These are phyloP conservation scores for Dalbergia cochinchinensis DNA, from an alignment of 306 rosid genomes.

Conservation along the genomic window DNA sequence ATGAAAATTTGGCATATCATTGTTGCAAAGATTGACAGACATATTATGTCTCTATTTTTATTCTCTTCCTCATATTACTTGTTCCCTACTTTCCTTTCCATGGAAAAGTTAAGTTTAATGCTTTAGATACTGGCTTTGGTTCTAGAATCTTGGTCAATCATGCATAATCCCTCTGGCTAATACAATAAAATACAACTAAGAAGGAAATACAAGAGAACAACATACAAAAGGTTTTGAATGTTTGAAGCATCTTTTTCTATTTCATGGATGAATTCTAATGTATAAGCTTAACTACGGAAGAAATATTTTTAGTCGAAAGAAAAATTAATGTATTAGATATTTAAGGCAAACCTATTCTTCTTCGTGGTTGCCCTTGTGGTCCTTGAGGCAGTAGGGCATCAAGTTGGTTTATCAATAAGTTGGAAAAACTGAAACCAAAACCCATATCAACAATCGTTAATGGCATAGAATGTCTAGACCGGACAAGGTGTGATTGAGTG, in stretches of 20 bases:
- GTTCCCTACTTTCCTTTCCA: constrained; percentile 37
- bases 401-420: constrained; percentile 65
- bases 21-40: constrained; percentile 35
- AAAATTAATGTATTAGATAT: constrained; percentile 6
- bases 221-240: constrained; percentile 17
- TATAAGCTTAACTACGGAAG: constrained; percentile 21
- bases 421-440: constrained; percentile 73
- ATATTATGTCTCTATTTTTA: constrained; percentile 20
- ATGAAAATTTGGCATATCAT: constrained; percentile 40
- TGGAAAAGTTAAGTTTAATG: constrained; percentile 30
- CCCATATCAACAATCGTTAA: constrained; percentile 39
- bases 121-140: constrained; percentile 42
- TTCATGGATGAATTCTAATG: constrained; percentile 11
- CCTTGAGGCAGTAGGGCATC: constrained; percentile 81
- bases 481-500: constrained; percentile 2
- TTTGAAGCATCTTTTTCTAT: constrained; percentile 14
- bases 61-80: constrained; percentile 24
- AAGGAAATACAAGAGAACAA: constrained; percentile 30
- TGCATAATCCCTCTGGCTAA: constrained; percentile 2
- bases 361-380: constrained; percentile 80
- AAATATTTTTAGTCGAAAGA: constrained; percentile 29
- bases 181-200: neutral
- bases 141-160: constrained; percentile 35
- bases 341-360: constrained; percentile 80
- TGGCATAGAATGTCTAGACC: constrained; percentile 38